Percentiles rank a stretch among this genome's conserved stretches.
phyloP scores from a whole-genome alignment of 1,284 basidiomycete genomes.

The Pyrrhoderma noxium region DNA sequence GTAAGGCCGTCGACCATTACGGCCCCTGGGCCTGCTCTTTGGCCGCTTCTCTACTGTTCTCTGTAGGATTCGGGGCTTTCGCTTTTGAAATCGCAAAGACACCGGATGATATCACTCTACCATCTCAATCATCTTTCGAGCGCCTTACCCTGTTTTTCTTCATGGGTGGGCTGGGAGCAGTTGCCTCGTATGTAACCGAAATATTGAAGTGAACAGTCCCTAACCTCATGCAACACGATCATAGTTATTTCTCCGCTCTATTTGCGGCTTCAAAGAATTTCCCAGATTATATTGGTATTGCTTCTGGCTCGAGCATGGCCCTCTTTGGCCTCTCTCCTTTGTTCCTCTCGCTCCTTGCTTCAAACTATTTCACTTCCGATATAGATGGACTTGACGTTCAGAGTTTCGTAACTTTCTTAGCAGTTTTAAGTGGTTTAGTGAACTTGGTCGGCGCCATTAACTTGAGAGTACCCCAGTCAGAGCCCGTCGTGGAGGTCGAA shows the following conservation, averaged over 20 bases:
- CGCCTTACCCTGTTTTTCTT: conserved; percentile 53
- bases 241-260: conserved; percentile 65
- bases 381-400: conserved; percentile 47
- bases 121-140: conserved; percentile 40
- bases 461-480: conserved; percentile 27
- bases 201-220: neutral
- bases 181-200: conserved; percentile 52
- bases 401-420: conserved; percentile 49
- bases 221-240: conserved; percentile 2
- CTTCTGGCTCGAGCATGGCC: conserved; percentile 60
- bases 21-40: conserved; percentile 61
- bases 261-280: conserved; percentile 70
- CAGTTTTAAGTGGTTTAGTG: conserved; percentile 42
- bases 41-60: conserved; percentile 51
- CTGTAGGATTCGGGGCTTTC: conserved; percentile 52
- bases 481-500: neutral
- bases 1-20: conserved; percentile 49
- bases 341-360: conserved; percentile 59
- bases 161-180: conserved; percentile 56
- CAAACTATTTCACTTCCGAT: conserved; percentile 46
- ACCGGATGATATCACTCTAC: conserved; percentile 30
- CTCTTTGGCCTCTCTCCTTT: conserved; percentile 72
- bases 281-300: conserved; percentile 53
- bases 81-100: conserved; percentile 45
- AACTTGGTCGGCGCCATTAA: conserved; percentile 48